Conservation (phyloP, 1,284 basidiomycete genomes). For the Marasmius oreades region DNA sequence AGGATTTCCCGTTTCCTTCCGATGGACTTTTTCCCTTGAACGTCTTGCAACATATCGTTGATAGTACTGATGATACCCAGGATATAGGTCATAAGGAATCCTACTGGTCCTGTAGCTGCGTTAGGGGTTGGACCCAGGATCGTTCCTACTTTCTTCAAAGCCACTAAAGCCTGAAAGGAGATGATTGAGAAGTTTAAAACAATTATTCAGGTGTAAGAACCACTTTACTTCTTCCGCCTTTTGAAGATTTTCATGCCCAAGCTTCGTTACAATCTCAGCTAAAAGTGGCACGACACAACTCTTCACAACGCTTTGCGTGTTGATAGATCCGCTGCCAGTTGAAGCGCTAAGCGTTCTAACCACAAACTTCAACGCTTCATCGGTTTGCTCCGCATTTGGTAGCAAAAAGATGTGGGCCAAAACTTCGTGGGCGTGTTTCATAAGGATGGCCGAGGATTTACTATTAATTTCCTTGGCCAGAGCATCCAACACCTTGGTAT, state of each 20-base stretch:
- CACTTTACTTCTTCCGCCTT: constrained; percentile 41
- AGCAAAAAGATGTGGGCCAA: constrained; percentile 73
- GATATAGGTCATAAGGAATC: constrained; percentile 71
- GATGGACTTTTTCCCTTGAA: constrained; percentile 68
- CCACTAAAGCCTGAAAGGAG: constrained; percentile 49
- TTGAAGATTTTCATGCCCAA: constrained; percentile 63
- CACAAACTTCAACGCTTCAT: constrained; percentile 62
- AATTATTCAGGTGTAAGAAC: background rate
- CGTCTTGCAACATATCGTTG: constrained; percentile 81
- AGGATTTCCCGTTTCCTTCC: constrained; percentile 72
- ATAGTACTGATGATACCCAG: constrained; percentile 80
- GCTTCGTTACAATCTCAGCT: constrained; percentile 68
- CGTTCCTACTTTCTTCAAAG: constrained; percentile 57
- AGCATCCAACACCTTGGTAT: constrained; percentile 46
- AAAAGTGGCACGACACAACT: constrained; percentile 67
- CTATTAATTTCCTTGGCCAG: constrained; percentile 41
- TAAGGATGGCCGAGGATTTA: constrained; percentile 52
- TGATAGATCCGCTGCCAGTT: constrained; percentile 38
- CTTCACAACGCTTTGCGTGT: constrained; percentile 52
- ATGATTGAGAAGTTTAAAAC: constrained; percentile 2
- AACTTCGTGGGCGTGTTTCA: constrained; percentile 62
- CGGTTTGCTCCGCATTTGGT: constrained; percentile 46
- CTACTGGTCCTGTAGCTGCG: constrained; percentile 37
- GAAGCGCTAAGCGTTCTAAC: constrained; percentile 44
- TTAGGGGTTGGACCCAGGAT: constrained; percentile 22